phyloP scores from a whole-genome alignment of 305 asterid genomes.

The Fraxinus xanthoxyloides region DNA sequence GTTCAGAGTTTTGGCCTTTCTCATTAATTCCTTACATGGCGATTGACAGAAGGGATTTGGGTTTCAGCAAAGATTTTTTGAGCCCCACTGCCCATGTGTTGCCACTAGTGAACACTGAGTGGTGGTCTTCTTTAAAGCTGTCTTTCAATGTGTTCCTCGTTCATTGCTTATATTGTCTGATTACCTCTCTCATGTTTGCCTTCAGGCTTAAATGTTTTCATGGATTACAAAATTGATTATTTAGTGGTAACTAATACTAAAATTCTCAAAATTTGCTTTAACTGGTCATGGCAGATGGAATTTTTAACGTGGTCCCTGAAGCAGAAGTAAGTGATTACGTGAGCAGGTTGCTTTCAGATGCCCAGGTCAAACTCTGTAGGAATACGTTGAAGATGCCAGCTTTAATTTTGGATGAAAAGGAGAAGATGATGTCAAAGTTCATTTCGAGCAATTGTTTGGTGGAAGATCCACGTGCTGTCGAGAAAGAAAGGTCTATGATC shows the following conservation, averaged over 20 bases:
- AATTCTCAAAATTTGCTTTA: conserved; percentile 6
- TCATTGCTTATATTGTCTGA: not conserved
- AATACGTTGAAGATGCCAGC: conserved; percentile 82
- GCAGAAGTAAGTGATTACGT: conserved; percentile 55
- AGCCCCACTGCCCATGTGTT: not conserved
- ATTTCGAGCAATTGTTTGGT: conserved; percentile 75
- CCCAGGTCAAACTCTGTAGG: conserved; percentile 61
- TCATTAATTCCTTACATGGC: not conserved
- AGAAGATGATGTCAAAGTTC: conserved; percentile 55
- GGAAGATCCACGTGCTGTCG: conserved; percentile 81
- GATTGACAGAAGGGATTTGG: not conserved
- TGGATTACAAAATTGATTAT: conserved; percentile 17
- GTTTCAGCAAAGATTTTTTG: not conserved
- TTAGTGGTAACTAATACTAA: conserved; percentile 18
- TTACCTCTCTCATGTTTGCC: not conserved
- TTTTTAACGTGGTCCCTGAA: conserved; percentile 45
- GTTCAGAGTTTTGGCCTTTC: not conserved
- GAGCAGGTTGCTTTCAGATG: conserved; percentile 55
- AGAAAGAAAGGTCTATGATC: conserved; percentile 68
- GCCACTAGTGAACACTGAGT: not conserved
- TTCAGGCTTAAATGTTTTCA: not conserved
- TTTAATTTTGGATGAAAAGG: conserved; percentile 71
- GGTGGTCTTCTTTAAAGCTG: not conserved
- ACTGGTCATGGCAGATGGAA: conserved; percentile 61
- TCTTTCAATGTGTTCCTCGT: not conserved